Conservation (phyloP, 176 grass and related monocot species). For the Rhynchospora pubera region DNA sequence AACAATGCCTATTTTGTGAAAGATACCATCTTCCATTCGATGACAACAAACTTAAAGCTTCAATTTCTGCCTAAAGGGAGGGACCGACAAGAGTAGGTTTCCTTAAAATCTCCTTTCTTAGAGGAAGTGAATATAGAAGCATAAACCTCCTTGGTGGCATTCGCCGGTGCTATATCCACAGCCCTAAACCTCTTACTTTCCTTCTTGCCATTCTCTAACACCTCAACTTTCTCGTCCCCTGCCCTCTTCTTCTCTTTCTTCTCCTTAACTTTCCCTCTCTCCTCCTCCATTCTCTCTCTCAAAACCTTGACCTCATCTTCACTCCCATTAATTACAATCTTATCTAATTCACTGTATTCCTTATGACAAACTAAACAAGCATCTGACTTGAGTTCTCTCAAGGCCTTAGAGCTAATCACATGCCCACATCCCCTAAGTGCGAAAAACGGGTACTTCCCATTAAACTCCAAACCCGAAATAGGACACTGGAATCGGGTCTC, state of each 20-base stretch:
- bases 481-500: conserved; percentile 84
- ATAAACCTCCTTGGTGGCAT: conserved; percentile 87
- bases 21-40: background rate
- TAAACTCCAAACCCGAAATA: conserved; percentile 60
- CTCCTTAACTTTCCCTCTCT: conserved; percentile 68
- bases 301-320: conserved; percentile 54
- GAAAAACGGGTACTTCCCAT: conserved; percentile 82
- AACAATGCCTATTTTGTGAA: background rate
- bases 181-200: conserved; percentile 68
- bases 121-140: conserved; percentile 93
- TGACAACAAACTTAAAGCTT: background rate
- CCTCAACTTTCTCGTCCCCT: conserved; percentile 21
- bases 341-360: conserved; percentile 55
- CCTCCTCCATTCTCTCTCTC: conserved; percentile 77
- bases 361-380: conserved; percentile 77
- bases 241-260: conserved; percentile 69
- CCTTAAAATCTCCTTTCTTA: conserved; percentile 75
- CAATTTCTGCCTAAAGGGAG: conserved; percentile 79
- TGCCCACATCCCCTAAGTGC: conserved; percentile 62
- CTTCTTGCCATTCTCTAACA: conserved; percentile 69
- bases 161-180: conserved; percentile 48
- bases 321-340: conserved; percentile 67
- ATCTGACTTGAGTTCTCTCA: conserved; percentile 76
- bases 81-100: conserved; percentile 70
- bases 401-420: conserved; percentile 68